A percentile compares a stretch with the other conserved stretches of the same genome.
These are phyloP conservation scores for Coemansia sp. DNA, from an alignment of 192 early-diverging fungal species.

Conservation along the genomic window DNA sequence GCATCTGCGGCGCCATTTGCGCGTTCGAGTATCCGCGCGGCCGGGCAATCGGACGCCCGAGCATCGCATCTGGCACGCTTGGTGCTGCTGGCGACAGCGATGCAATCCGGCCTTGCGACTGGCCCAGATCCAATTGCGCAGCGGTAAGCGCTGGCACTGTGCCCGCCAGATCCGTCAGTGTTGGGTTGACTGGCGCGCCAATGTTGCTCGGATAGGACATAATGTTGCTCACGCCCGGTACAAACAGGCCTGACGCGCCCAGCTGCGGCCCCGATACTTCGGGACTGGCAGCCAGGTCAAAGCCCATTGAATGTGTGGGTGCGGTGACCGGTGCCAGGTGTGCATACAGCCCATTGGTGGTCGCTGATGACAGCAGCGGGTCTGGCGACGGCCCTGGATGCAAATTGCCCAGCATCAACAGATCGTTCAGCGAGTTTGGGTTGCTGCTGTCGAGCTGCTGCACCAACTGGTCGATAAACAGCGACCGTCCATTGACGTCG, in stretches of 20 bases:
- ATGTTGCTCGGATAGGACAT: slow-evolving; percentile 3
- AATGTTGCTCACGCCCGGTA: slow-evolving; percentile 1
- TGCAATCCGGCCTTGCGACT: slow-evolving; percentile 10
- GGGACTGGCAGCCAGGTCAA: slow-evolving; percentile 43
- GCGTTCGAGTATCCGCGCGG: slow-evolving; percentile 26
- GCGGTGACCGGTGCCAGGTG: slow-evolving; percentile 11
- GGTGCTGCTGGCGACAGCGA: slow-evolving; percentile 34
- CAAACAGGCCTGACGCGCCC: background rate
- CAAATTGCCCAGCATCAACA: slow-evolving; percentile 35
- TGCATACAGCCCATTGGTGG: slow-evolving; percentile 24
- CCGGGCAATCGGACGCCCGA: slow-evolving; percentile 39
- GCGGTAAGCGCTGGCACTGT: background rate
- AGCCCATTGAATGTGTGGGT: slow-evolving; percentile 8
- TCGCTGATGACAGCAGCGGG: slow-evolving; percentile 41
- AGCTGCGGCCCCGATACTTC: slow-evolving; percentile 20
- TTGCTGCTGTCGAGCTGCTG: slow-evolving; percentile 52
- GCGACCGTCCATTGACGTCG: slow-evolving; percentile 40
- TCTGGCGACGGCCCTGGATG: slow-evolving; percentile 30
- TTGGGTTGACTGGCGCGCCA: slow-evolving; percentile 16
- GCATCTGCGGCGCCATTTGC: slow-evolving; percentile 14
- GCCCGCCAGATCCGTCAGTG: slow-evolving; percentile 26
- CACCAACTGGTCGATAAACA: slow-evolving; percentile 47
- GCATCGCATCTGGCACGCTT: slow-evolving; percentile 20
- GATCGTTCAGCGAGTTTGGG: slow-evolving; percentile 35
- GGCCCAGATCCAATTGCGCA: slow-evolving; percentile 5